These are phyloP conservation scores for Globisporangium sylvaticum DNA, from an alignment of 352 stramenopile species.

Conservation along the genomic window DNA sequence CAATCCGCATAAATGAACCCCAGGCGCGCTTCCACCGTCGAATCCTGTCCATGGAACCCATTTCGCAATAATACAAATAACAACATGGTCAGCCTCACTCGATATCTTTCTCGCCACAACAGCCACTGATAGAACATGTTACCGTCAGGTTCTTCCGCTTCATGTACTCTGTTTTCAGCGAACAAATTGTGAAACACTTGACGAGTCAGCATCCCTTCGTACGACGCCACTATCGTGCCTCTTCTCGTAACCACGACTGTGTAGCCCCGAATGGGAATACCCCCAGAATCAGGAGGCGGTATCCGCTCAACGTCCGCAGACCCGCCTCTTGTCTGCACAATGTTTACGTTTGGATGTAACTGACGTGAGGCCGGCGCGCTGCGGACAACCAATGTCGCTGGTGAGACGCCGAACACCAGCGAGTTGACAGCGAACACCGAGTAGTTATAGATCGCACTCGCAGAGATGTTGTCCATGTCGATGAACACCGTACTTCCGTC, in stretches of 20 bases:
- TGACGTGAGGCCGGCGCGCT: conserved; percentile 22
- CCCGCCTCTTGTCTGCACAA: conserved; percentile 24
- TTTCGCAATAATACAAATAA: not conserved
- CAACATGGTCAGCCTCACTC: not conserved
- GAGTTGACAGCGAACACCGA: conserved; percentile 31
- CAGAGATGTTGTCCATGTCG: conserved; percentile 24
- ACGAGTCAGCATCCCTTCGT: conserved; percentile 12
- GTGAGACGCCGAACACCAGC: conserved; percentile 5
- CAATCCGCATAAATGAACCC: conserved; percentile 81
- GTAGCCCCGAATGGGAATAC: conserved; percentile 22
- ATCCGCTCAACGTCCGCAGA: conserved; percentile 21
- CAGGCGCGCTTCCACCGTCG: conserved; percentile 55
- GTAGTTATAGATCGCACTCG: conserved; percentile 39
- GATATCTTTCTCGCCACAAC: not conserved
- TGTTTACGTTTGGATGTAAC: conserved; percentile 12
- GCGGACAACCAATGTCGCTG: conserved; percentile 13
- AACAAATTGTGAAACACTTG: conserved; percentile 27
- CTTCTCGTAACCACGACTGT: conserved; percentile 15
- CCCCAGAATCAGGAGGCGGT: conserved; percentile 29
- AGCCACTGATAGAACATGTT: not conserved
- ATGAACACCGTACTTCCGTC: conserved; percentile 17
- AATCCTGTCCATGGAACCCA: conserved; percentile 32
- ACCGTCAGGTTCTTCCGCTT: conserved; percentile 68
- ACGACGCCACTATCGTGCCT: conserved; percentile 15
- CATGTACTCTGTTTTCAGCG: conserved; percentile 52